Evolutionary conservation across 2,329 filamentous ascomycete genomes (phyloP).

Genomic region (Fusarium sp.): DNA sequence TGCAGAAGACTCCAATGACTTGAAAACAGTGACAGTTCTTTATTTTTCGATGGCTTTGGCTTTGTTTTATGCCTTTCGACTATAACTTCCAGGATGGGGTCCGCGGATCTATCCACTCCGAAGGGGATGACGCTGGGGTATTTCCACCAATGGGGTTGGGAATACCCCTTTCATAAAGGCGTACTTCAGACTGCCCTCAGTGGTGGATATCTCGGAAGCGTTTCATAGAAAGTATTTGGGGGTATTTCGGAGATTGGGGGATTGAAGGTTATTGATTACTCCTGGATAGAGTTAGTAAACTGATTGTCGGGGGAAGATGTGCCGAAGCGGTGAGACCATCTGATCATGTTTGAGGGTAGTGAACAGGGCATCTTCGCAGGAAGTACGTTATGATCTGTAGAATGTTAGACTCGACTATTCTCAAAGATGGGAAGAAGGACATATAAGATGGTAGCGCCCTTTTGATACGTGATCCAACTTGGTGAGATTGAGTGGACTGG

Average conservation of each 20-base stretch:
- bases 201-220: neutral
- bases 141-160: constrained; percentile 27
- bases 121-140: neutral
- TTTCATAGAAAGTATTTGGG: constrained; percentile 1
- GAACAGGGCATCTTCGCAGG: neutral
- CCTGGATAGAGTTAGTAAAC: neutral
- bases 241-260: constrained; percentile 4
- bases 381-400: neutral
- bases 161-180: neutral
- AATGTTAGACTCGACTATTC: neutral
- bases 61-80: neutral
- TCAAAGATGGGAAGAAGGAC: no score
- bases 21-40: neutral
- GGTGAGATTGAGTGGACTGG: no score
- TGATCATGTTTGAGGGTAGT: no score
- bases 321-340: neutral
- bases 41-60: neutral
- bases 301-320: neutral
- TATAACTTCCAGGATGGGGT: constrained; percentile 6
- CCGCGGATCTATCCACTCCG: constrained; percentile 16
- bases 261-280: neutral
- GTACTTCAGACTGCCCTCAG: neutral
- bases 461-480: no score
- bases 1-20: neutral
- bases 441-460: no score